These are phyloP conservation scores for Lotus japonicus DNA, from an alignment of 306 rosid genomes.

Conservation along the genomic window DNA sequence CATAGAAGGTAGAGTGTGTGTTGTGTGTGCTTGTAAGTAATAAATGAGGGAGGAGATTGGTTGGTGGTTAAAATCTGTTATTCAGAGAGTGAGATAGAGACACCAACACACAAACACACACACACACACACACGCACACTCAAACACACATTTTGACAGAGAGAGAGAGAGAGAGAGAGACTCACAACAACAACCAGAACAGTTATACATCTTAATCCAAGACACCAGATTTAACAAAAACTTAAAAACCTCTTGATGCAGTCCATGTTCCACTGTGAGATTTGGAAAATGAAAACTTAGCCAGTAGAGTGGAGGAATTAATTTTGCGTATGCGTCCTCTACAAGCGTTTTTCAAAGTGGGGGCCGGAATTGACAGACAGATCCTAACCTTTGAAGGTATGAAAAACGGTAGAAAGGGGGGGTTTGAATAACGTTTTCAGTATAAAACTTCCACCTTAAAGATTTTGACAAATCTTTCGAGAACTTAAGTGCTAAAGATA, in stretches of 20 bases:
- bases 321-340: constrained; percentile 61
- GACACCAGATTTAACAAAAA: constrained; percentile 59
- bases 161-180: neutral
- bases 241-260: constrained; percentile 39
- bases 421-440: no score
- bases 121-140: no score
- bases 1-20: neutral
- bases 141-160: neutral
- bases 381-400: no score
- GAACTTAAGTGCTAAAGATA: no score
- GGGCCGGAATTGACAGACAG: constrained; percentile 62
- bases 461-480: no score
- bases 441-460: no score
- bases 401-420: no score
- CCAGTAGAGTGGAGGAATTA: neutral
- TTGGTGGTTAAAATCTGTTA: constrained; percentile 40
- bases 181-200: constrained; percentile 12
- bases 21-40: neutral
- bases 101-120: no score
- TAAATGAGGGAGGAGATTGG: constrained; percentile 36
- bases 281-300: constrained; percentile 44
- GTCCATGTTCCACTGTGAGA: constrained; percentile 31
- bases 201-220: constrained; percentile 69
- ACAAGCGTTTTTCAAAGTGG: constrained; percentile 46
- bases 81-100: constrained; percentile 24